Percentiles rank a stretch among this genome's conserved stretches.
phyloP scores from a whole-genome alignment of 139 green algal species.

The Chlamydomonas sphaeroides region DNA sequence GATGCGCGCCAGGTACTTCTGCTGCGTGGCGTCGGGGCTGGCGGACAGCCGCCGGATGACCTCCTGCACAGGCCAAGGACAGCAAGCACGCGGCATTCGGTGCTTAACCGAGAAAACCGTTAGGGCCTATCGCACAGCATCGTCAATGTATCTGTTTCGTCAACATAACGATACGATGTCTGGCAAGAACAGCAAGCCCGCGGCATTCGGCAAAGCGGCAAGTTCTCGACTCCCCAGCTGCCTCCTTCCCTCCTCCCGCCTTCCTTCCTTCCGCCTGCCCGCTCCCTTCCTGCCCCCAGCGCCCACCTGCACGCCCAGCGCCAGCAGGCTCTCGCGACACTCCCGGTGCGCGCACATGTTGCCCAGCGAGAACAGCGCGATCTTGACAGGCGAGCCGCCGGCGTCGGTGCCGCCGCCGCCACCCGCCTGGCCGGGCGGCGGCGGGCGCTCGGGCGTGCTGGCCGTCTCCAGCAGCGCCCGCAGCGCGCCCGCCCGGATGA shows the following conservation, averaged over 20 bases:
- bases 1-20: conserved; percentile 63
- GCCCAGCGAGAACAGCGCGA: conserved; percentile 93
- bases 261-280: no score
- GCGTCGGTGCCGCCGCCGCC: conserved; percentile 42
- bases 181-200: no score
- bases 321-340: conserved; percentile 33
- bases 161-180: no score
- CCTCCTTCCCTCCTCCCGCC: neutral
- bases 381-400: conserved; percentile 75
- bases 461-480: conserved; percentile 69
- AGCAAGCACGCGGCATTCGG: neutral
- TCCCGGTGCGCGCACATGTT: conserved; percentile 80
- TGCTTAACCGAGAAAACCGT: no score
- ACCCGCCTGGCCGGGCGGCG: neutral
- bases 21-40: conserved; percentile 41
- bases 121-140: neutral
- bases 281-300: no score
- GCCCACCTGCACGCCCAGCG: conserved; percentile 16
- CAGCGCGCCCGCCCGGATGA: conserved; percentile 77
- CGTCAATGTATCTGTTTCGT: no score
- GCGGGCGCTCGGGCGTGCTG: conserved; percentile 6
- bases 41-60: conserved; percentile 20
- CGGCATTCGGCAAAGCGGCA: neutral
- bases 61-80: neutral
- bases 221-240: neutral